Evolutionary conservation across 805 yeast genomes (phyloP).

Genomic region (Candida railenensis): DNA sequence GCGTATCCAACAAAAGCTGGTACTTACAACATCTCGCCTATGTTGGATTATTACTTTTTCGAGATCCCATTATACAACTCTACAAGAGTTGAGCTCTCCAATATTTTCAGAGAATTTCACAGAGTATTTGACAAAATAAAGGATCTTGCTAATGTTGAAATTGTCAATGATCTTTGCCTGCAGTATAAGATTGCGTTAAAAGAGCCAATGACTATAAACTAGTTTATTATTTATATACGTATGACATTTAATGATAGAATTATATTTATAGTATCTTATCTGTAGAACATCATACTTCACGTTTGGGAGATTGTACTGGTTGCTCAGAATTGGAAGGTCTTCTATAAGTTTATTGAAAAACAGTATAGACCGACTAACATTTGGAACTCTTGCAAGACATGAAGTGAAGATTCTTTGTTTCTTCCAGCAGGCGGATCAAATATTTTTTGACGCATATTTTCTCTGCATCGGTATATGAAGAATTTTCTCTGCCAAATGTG

Average conservation of each 20-base stretch:
- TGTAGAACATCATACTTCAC: no score
- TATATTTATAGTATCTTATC: background rate
- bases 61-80: slow-evolving; percentile 4
- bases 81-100: slow-evolving; percentile 16
- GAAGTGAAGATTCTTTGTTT: no score
- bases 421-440: no score
- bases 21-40: slow-evolving; percentile 4
- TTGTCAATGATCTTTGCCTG: slow-evolving; percentile 11
- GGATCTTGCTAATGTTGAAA: slow-evolving; percentile 22
- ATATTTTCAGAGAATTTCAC: slow-evolving; percentile 21
- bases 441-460: no score
- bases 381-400: no score
- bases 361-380: no score
- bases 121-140: slow-evolving; percentile 19
- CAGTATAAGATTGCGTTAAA: slow-evolving; percentile 4
- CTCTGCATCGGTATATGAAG: no score
- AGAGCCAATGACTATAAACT: background rate
- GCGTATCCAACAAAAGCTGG: slow-evolving; percentile 3
- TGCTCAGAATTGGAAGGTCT: no score
- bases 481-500: no score
- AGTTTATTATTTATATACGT: slow-evolving; percentile 1
- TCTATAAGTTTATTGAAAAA: no score
- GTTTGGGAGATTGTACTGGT: no score
- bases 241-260: slow-evolving; percentile 4
- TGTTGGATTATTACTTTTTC: slow-evolving; percentile 6